Base-by-base conservation (phyloP, 306 rosid species). In the Lotus japonicus region DNA sequence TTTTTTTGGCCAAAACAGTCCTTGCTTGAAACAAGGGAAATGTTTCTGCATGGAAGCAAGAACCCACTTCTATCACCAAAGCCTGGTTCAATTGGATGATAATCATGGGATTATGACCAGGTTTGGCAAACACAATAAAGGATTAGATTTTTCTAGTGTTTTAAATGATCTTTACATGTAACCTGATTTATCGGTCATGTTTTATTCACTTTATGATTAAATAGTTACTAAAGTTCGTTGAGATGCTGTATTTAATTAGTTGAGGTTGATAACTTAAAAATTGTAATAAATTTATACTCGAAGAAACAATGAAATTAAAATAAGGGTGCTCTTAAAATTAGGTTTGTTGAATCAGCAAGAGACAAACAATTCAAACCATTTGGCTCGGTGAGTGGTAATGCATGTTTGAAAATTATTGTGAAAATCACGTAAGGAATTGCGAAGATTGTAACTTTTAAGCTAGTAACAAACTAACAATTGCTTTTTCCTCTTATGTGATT, bases 21-120 rank as follows among this genome's bases (percentile, higher is more conserved):
- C 12, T 74, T 45, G 79, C 66, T 44, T 58, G 16, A 65, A 65
- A 64, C 36, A 45, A 68, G 71, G 71, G 39, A 64, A 59, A 52
- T 75, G 64, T 58, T 58, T 38, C 57, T n/a, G 64, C 48, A 11
- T 62, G 64, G 71, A 26, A 23, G 50, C 15, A 12, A 43, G 42
- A 52, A 23, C n/a, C 48, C 59, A 51, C 65, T 26, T 26, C 28
- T 38, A 63, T 52, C 43, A 39, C 31, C 49, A 50, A 48, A 13
- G 61, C 53, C 51, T 17, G 19, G 7, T 55, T 19, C 66, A 21
- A 73, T 54, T 6, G 45, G 65, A 11, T 43, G 23, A 26, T 72
- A 64, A 49, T 21, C 50, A 23, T 13, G 10, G 18, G 39, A 12
- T 11, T 43, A 31, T 36, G 9, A 17, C 11, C 54, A 58, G 14